These are phyloP conservation scores for Lobosporangium transversale DNA, from an alignment of 192 early-diverging fungal genomes.

Conservation along the genomic window DNA sequence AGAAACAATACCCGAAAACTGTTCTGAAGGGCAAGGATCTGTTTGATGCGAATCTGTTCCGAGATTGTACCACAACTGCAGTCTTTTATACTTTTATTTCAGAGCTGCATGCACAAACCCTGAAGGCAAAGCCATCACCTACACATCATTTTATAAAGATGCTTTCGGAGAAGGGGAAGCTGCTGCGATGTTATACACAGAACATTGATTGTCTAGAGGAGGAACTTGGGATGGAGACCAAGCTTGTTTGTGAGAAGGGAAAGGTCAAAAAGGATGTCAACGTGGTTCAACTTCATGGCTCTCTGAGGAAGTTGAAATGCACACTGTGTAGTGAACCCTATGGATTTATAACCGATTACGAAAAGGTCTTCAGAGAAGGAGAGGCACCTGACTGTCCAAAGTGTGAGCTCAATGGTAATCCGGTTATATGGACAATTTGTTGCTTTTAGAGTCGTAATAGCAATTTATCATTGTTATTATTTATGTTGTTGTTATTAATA, in stretches of 20 bases:
- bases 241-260: slow-evolving; percentile 48
- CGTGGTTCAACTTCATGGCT: slow-evolving; percentile 94
- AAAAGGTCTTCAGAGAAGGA: slow-evolving; percentile 74
- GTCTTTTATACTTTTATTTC: slow-evolving; percentile 88
- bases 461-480: background rate
- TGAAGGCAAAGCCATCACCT: slow-evolving; percentile 78
- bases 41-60: slow-evolving; percentile 87
- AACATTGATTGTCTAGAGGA: slow-evolving; percentile 96
- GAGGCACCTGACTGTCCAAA: slow-evolving; percentile 74
- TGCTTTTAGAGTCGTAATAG: too few relatives aligned
- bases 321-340: slow-evolving; percentile 80
- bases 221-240: slow-evolving; percentile 70
- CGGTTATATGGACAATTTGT: too few relatives aligned
- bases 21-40: slow-evolving; percentile 84
- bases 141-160: slow-evolving; percentile 89
- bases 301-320: slow-evolving; percentile 87
- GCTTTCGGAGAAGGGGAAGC: slow-evolving; percentile 76
- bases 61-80: slow-evolving; percentile 67
- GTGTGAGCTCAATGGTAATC: slow-evolving; percentile 57
- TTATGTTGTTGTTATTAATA: background rate
- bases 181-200: slow-evolving; percentile 94
- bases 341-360: slow-evolving; percentile 68
- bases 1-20: slow-evolving; percentile 73
- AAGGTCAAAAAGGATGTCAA: slow-evolving; percentile 63
- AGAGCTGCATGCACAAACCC: slow-evolving; percentile 79